Base-by-base conservation (phyloP, 2,329 filamentous ascomycete genomes). In the Huntiella decipiens region DNA sequence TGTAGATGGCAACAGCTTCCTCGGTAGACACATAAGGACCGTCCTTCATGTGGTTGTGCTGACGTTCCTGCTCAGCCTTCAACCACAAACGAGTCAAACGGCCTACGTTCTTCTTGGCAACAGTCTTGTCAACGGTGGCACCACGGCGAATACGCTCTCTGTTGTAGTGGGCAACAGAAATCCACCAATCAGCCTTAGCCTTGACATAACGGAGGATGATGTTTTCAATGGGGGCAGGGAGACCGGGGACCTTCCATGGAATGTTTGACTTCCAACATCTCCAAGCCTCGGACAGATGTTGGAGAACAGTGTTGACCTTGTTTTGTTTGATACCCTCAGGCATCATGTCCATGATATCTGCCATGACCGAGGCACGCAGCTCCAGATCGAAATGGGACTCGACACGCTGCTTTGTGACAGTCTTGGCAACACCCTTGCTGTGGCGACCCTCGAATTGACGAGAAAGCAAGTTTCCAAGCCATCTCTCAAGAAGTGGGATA, bases 191-290 rank as follows among this genome's bases (percentile, higher is more conserved):
- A 13, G 91, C 91, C 69, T 98, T 98, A 54, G 86, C 88, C 69
- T 98, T 98, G 55, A 98, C 92, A 56, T 98, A 98, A 56, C 91
- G 82, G 51, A 98, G 70, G 56, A 98, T 98, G 55, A 98, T 94
- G 58, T 96, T 98, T 64, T 98, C 91, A 52, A 98, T 96, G 0
- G 91, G 88, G 11, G 92, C 92, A 36, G 91, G 91, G 50, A 98
- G 64, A 34, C 91, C 92, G 44, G 91, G 91, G 2, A 98, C 91
- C 66, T 98, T 98, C 91, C 91, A 98, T 0, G 91, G 91, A 54
- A 98, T 98, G 58, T 98, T 98, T 64, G 87, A 95, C 78, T 98
- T 98, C 91, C 91, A 98, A 66, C 91, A 98, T 65, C 91, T 76
- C 91, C 91, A 98, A 11, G 91, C 91, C 66, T 98, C 91, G 0